Evolutionary conservation across 2,329 filamentous ascomycete genomes (phyloP).

Genomic region (Colletotrichum sp.): DNA sequence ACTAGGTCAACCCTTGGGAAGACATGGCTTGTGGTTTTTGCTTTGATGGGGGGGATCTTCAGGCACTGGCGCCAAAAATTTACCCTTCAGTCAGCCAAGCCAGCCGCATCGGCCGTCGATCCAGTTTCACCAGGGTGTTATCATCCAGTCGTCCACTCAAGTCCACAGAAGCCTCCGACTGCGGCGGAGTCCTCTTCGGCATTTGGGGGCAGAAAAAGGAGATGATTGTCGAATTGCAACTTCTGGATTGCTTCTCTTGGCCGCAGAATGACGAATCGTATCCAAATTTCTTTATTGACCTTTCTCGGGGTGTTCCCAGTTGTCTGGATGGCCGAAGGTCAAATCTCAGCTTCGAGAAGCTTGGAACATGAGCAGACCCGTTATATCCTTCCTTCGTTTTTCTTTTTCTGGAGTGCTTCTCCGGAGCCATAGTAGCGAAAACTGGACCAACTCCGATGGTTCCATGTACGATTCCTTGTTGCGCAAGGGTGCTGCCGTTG

Average conservation of each 20-base stretch:
- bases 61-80: not conserved
- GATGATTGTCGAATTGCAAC: not conserved
- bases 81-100: not conserved
- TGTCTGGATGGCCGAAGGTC: not conserved
- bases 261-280: not conserved
- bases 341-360: conserved; percentile 6
- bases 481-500: not conserved
- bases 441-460: not conserved
- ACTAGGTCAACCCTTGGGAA: not conserved
- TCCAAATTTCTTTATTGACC: not conserved
- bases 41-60: not conserved
- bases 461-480: not conserved
- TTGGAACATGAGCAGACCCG: not conserved
- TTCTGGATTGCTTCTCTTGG: not conserved
- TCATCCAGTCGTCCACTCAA: not conserved
- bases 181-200: not conserved
- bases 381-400: not conserved
- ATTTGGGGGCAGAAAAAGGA: not conserved
- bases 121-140: not conserved
- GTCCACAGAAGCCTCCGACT: not conserved
- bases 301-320: not conserved
- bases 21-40: not conserved
- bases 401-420: not conserved
- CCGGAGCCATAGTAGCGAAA: not conserved
- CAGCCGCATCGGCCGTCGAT: not conserved